phyloP scores from a whole-genome alignment of 1,284 basidiomycete genomes.

The Moniliophthora roreri region DNA sequence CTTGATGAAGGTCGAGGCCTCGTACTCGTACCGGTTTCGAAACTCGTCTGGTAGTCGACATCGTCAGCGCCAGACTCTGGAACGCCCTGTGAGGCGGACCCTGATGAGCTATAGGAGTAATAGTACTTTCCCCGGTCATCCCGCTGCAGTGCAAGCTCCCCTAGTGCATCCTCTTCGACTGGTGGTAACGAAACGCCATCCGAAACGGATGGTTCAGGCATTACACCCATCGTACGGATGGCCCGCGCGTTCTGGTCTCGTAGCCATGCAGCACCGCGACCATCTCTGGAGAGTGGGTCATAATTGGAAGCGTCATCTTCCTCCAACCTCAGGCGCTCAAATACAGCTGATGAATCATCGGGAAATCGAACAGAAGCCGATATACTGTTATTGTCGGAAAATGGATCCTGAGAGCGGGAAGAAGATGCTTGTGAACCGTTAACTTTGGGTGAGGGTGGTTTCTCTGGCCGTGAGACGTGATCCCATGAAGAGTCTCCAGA shows the following conservation, averaged over 20 bases:
- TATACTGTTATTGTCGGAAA: constrained; percentile 29
- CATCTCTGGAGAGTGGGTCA: constrained; percentile 47
- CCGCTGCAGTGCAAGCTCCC: constrained; percentile 62
- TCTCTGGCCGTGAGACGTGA: neutral
- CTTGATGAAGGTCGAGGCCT: constrained; percentile 56
- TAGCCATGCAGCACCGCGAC: constrained; percentile 79
- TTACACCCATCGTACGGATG: constrained; percentile 58
- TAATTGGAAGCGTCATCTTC: constrained; percentile 47
- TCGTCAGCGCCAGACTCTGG: constrained; percentile 57
- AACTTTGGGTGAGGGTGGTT: neutral
- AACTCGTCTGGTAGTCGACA: constrained; percentile 28
- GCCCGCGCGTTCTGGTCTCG: constrained; percentile 74
- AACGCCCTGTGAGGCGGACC: constrained; percentile 46
- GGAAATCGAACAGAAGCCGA: constrained; percentile 32
- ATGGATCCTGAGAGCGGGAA: constrained; percentile 21
- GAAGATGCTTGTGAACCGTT: neutral
- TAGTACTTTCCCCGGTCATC: constrained; percentile 72
- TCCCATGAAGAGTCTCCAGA: constrained; percentile 13
- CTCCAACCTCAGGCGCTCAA: constrained; percentile 55
- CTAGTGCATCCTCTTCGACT: constrained; percentile 35
- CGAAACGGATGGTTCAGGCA: constrained; percentile 59
- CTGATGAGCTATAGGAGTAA: constrained; percentile 63
- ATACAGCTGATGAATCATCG: constrained; percentile 49
- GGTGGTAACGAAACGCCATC: constrained; percentile 47
- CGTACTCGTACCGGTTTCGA: constrained; percentile 21